Percentiles rank a stretch among this genome's conserved stretches.
These are phyloP conservation scores for Globisporangium yorkense DNA, from an alignment of 352 stramenopile genomes.

Conservation along the genomic window DNA sequence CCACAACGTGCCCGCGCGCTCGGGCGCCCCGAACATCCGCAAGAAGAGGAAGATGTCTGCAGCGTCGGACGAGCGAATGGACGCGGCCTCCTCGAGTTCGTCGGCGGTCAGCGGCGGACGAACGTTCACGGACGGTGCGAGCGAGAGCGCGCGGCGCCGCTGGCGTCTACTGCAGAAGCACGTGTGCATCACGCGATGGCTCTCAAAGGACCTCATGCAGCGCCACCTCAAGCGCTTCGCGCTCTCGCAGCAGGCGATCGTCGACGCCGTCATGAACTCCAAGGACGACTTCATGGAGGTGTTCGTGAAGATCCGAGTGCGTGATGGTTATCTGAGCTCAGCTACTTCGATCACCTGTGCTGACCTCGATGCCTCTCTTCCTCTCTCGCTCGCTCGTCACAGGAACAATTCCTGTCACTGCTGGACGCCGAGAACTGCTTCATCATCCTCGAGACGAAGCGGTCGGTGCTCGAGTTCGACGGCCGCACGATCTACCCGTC, in stretches of 20 bases:
- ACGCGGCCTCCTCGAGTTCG: not conserved
- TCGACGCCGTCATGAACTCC: constrained; percentile 37
- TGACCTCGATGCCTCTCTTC: not conserved
- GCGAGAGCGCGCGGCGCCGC: constrained; percentile 30
- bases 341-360: not conserved
- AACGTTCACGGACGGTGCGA: constrained; percentile 11
- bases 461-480: constrained; percentile 53
- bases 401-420: constrained; percentile 55
- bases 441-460: constrained; percentile 48
- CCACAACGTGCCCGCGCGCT: constrained; percentile 7
- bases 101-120: not conserved
- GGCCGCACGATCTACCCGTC: constrained; percentile 41
- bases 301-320: constrained; percentile 39
- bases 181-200: constrained; percentile 59
- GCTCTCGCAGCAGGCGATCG: constrained; percentile 41
- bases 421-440: constrained; percentile 60
- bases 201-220: constrained; percentile 39
- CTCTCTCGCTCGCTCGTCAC: not conserved
- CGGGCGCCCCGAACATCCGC: constrained; percentile 1
- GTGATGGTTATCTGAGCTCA: not conserved
- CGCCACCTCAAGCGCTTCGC: constrained; percentile 47
- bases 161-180: constrained; percentile 60
- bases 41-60: constrained; percentile 15
- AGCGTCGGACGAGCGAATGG: not conserved
- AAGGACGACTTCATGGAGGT: constrained; percentile 43